A percentile compares a stretch with the other conserved stretches of the same genome.
These are phyloP conservation scores for Aphanomyces stellatus DNA, from an alignment of 352 stramenopile genomes.

Conservation along the genomic window DNA sequence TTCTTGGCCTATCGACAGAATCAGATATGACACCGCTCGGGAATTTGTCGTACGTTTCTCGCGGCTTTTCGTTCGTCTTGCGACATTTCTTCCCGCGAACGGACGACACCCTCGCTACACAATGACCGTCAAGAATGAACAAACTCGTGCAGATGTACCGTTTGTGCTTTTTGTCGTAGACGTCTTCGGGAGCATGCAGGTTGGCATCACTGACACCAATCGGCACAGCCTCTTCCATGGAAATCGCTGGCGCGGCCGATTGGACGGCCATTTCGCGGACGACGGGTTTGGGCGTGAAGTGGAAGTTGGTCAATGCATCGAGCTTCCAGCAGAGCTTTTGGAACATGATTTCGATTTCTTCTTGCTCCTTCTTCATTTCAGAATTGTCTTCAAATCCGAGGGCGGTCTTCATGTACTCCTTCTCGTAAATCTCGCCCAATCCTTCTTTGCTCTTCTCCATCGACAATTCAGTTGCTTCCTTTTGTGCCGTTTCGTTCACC, in stretches of 20 bases:
- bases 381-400: conserved; percentile 90
- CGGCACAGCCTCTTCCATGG: conserved; percentile 71
- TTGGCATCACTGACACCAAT: conserved; percentile 81
- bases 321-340: conserved; percentile 93
- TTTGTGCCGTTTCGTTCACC: conserved; percentile 56
- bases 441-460: conserved; percentile 89
- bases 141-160: conserved; percentile 20
- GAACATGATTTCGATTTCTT: conserved; percentile 93
- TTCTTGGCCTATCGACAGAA: conserved; percentile 66
- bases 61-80: conserved; percentile 80
- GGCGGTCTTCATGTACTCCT: conserved; percentile 93
- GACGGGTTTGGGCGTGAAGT: conserved; percentile 91
- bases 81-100: conserved; percentile 81
- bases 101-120: conserved; percentile 57
- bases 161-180: conserved; percentile 85
- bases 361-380: conserved; percentile 87
- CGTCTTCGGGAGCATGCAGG: conserved; percentile 70
- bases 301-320: conserved; percentile 93
- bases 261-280: conserved; percentile 87
- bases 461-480: conserved; percentile 89
- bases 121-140: neutral
- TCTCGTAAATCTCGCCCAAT: conserved; percentile 92
- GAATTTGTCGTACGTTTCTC: conserved; percentile 30
- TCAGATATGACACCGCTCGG: neutral
- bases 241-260: conserved; percentile 65